These are phyloP conservation scores for Stephania yunnanensis DNA, from an alignment of 164 flowering plant species.

Conservation along the genomic window DNA sequence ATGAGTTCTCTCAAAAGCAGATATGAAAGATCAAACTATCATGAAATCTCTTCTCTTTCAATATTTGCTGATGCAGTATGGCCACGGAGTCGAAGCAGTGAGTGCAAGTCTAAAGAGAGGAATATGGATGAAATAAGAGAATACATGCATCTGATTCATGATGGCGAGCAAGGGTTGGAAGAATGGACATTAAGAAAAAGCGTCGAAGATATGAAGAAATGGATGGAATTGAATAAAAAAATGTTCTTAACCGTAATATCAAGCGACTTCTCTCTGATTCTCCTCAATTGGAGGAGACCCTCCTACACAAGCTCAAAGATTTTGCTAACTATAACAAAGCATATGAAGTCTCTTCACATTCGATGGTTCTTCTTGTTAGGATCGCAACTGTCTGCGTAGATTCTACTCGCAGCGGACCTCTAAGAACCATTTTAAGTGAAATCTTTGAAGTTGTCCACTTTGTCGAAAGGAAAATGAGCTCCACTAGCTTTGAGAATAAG, in stretches of 20 bases:
- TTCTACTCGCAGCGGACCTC: neutral
- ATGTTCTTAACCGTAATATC: neutral
- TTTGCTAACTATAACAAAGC: neutral
- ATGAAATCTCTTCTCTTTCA: too few relatives aligned
- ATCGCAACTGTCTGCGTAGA: neutral
- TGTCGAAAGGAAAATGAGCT: too few relatives aligned
- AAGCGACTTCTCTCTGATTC: neutral
- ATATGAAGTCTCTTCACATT: neutral
- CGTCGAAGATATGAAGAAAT: neutral
- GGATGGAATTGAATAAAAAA: neutral
- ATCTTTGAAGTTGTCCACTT: too few relatives aligned
- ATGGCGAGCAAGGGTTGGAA: too few relatives aligned
- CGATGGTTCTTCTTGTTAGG: neutral
- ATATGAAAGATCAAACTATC: too few relatives aligned
- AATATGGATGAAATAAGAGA: too few relatives aligned
- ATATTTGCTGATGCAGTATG: too few relatives aligned
- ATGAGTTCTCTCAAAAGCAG: too few relatives aligned
- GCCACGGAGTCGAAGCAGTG: too few relatives aligned
- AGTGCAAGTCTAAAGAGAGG: too few relatives aligned
- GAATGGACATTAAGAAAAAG: neutral
- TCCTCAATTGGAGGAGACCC: neutral
- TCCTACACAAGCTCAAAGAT: neutral
- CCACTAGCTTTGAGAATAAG: too few relatives aligned
- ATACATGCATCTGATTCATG: too few relatives aligned
- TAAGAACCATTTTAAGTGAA: neutral